phyloP scores from a whole-genome alignment of 768 basidiomycete genomes.

The Boletales sp. region DNA sequence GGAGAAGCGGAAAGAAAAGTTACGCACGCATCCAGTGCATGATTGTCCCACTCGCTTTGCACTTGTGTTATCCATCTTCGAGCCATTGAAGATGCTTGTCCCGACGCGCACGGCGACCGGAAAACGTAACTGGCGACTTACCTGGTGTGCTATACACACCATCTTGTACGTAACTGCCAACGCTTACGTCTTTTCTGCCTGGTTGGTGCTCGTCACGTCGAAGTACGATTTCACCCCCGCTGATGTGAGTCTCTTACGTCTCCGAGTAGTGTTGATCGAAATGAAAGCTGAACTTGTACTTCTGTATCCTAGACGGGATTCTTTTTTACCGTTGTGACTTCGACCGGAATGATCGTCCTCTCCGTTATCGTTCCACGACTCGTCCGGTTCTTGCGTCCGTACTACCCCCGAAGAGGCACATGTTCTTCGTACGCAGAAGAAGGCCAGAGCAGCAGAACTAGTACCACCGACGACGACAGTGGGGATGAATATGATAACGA shows the following conservation, averaged over 20 bases:
- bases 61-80: conserved; percentile 11
- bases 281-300: not conserved
- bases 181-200: conserved; percentile 10
- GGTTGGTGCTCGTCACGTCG: conserved; percentile 25
- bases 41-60: not conserved
- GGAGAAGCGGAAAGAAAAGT: conserved; percentile 18
- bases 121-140: conserved; percentile 27
- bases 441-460: not conserved
- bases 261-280: not conserved
- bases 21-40: not conserved
- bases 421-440: not conserved
- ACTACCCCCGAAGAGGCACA: conserved; percentile 8
- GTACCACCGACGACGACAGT: not conserved
- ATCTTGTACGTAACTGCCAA: conserved; percentile 18
- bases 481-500: not conserved
- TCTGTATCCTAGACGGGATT: conserved; percentile 23
- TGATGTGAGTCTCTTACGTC: conserved; percentile 14
- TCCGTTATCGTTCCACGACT: conserved; percentile 19
- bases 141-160: conserved; percentile 26
- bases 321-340: conserved; percentile 16
- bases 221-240: conserved; percentile 26
- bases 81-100: conserved; percentile 22
- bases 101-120: conserved; percentile 17
- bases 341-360: conserved; percentile 17
- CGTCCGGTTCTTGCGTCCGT: conserved; percentile 24